phyloP scores from a whole-genome alignment of 306 rosid genomes.

The Senna tora region DNA sequence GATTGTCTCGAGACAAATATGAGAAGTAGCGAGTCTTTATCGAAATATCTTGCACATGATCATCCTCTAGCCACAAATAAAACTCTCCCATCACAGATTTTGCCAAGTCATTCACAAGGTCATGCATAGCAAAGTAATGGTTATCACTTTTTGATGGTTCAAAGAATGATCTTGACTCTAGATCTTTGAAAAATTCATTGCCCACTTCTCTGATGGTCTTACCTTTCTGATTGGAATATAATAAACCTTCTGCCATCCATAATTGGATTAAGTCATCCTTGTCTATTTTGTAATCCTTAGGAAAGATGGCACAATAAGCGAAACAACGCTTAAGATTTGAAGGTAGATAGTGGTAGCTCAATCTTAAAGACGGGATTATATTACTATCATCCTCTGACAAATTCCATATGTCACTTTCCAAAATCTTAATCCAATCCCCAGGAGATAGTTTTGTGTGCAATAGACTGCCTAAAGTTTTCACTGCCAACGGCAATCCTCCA shows the following conservation, averaged over 20 bases:
- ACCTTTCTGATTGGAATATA: not conserved
- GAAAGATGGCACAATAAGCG: not conserved
- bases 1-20: not conserved
- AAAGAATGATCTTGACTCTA: slow-evolving; percentile 29
- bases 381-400: slow-evolving; percentile 1
- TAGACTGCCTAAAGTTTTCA: slow-evolving; percentile 1
- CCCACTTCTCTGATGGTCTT: not conserved
- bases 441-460: not conserved
- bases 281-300: not conserved
- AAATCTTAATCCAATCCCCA: not conserved
- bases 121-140: slow-evolving; percentile 14
- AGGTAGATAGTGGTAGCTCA: slow-evolving; percentile 9
- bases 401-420: slow-evolving; percentile 4
- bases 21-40: slow-evolving; percentile 18
- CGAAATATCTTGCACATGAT: not conserved
- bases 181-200: slow-evolving; percentile 8
- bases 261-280: not conserved
- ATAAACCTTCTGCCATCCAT: slow-evolving; percentile 24
- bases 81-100: not conserved
- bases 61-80: not conserved
- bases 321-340: slow-evolving; percentile 3
- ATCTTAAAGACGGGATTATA: not conserved
- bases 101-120: slow-evolving; percentile 36
- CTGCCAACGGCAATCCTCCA: slow-evolving; percentile 3
- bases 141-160: not conserved